A percentile compares a stretch with the other conserved stretches of the same genome.
Evolutionary conservation across 345 rosid genomes (phyloP).

Genomic region (Populus nigra): DNA sequence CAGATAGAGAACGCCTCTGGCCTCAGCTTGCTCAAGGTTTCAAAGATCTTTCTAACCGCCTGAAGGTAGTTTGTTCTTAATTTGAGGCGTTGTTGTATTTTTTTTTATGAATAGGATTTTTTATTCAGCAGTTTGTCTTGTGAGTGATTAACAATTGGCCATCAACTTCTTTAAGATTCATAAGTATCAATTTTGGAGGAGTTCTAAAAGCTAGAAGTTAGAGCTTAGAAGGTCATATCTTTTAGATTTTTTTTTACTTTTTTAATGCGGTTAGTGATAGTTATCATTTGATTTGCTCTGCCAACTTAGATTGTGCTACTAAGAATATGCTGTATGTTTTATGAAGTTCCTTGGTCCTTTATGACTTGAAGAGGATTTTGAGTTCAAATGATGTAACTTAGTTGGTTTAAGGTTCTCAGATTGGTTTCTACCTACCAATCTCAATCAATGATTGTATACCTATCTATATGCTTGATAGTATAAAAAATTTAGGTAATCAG

Average conservation of each 20-base stretch:
- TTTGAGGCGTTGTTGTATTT: background rate
- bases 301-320: background rate
- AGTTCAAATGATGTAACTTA: background rate
- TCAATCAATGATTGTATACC: background rate
- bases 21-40: conserved; percentile 97
- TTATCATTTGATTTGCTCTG: background rate
- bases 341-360: background rate
- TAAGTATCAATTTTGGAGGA: background rate
- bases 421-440: background rate
- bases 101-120: background rate
- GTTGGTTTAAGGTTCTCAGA: background rate
- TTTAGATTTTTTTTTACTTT: background rate
- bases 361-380: background rate
- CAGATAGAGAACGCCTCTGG: conserved; percentile 91
- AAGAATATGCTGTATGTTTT: background rate
- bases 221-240: background rate
- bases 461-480: background rate
- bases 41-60: conserved; percentile 87
- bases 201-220: background rate
- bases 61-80: conserved; percentile 51
- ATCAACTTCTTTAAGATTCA: background rate
- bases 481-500: background rate
- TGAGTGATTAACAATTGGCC: background rate
- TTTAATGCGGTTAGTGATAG: background rate
- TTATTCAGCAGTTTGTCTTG: background rate